phyloP scores from a whole-genome alignment of 768 basidiomycete genomes.

The Gloeostereum incarnatum region DNA sequence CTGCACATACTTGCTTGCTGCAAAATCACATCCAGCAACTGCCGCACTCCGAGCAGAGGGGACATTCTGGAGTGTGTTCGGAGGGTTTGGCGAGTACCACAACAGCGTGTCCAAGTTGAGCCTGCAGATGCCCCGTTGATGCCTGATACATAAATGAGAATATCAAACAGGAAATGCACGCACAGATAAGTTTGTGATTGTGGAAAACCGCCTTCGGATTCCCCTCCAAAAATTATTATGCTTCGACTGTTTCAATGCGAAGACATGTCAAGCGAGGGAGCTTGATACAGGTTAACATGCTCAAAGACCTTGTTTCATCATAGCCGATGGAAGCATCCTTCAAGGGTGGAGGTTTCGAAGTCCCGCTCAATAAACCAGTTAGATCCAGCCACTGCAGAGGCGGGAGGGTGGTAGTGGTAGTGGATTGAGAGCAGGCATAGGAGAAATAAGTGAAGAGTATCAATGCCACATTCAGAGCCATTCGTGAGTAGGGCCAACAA shows the following conservation, averaged over 20 bases:
- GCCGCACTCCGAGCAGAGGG: slow-evolving; percentile 62
- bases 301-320: slow-evolving; percentile 30
- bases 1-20: slow-evolving; percentile 69
- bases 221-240: slow-evolving; percentile 68
- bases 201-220: slow-evolving; percentile 54
- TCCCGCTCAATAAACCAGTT: slow-evolving; percentile 42
- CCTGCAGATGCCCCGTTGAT: slow-evolving; percentile 22
- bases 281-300: background rate
- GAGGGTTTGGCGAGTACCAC: slow-evolving; percentile 53
- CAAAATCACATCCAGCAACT: slow-evolving; percentile 58
- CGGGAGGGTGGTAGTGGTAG: slow-evolving; percentile 41
- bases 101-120: slow-evolving; percentile 50
- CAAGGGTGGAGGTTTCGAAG: slow-evolving; percentile 48
- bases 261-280: slow-evolving; percentile 5
- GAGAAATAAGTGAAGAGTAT: slow-evolving; percentile 2
- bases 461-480: no score
- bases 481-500: no score
- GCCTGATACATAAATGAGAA: slow-evolving; percentile 4
- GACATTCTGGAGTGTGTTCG: slow-evolving; percentile 29
- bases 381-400: slow-evolving; percentile 75
- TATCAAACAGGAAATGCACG: slow-evolving; percentile 13
- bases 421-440: slow-evolving; percentile 13
- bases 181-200: slow-evolving; percentile 65
- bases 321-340: slow-evolving; percentile 68
- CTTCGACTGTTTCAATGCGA: slow-evolving; percentile 32